Evolutionary conservation across 2,329 filamentous ascomycete genomes (phyloP).

Genomic region (Diaporthe australafricana): DNA sequence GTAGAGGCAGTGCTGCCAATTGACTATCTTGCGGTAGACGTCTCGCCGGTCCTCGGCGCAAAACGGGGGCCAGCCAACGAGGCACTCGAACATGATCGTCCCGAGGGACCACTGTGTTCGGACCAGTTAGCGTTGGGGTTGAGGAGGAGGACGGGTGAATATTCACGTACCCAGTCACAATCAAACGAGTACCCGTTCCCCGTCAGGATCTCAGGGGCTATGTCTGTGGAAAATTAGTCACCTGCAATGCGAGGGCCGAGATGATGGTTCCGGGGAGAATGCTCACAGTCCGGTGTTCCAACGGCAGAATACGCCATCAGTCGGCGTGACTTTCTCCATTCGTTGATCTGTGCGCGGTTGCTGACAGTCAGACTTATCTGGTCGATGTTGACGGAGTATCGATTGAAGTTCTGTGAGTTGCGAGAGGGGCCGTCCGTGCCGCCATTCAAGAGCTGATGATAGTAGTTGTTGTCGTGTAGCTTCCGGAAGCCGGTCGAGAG

Average conservation of each 20-base stretch:
- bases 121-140: neutral
- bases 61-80: slow-evolving; percentile 87
- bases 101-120: slow-evolving; percentile 75
- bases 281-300: slow-evolving; percentile 74
- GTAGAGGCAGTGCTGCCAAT: slow-evolving; percentile 80
- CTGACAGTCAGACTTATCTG: slow-evolving; percentile 84
- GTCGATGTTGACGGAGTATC: slow-evolving; percentile 81
- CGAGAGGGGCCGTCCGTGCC: slow-evolving; percentile 28
- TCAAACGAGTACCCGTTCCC: slow-evolving; percentile 81
- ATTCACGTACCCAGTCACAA: slow-evolving; percentile 70
- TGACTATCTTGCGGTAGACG: slow-evolving; percentile 84
- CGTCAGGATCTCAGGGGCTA: slow-evolving; percentile 79
- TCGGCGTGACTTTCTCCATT: slow-evolving; percentile 82
- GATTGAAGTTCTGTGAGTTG: slow-evolving; percentile 62
- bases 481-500: slow-evolving; percentile 84
- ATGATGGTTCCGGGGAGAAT: too few relatives aligned
- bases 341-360: slow-evolving; percentile 83
- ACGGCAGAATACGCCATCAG: slow-evolving; percentile 86
- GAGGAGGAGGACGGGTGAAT: neutral
- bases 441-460: slow-evolving; percentile 76
- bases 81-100: slow-evolving; percentile 87
- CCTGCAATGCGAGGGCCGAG: neutral
- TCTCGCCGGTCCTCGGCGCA: slow-evolving; percentile 82
- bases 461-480: slow-evolving; percentile 82
- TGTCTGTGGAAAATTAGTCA: slow-evolving; percentile 59